Percentiles rank a stretch among this genome's conserved stretches.
These are phyloP conservation scores for Kwoniella sp. DNA, from an alignment of 768 basidiomycete species.

Conservation along the genomic window DNA sequence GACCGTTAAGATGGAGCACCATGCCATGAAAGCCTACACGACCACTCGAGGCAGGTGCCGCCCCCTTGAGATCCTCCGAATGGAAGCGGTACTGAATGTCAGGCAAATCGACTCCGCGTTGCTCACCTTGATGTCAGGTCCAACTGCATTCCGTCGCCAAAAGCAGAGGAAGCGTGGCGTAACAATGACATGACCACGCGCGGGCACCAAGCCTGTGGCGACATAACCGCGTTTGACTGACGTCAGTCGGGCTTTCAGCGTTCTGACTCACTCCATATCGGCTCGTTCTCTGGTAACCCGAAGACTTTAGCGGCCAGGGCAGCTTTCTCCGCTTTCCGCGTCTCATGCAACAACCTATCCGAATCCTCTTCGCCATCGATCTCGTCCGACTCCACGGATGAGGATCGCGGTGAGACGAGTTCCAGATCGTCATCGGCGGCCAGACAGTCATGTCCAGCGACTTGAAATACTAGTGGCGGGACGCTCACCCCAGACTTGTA, in stretches of 20 bases:
- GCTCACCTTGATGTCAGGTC: constrained; percentile 45
- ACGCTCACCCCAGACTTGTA: constrained; percentile 21
- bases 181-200: constrained; percentile 47
- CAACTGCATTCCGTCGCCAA: constrained; percentile 38
- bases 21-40: constrained; percentile 50
- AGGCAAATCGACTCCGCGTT: background rate
- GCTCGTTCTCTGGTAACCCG: constrained; percentile 36
- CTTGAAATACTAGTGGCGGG: constrained; percentile 31
- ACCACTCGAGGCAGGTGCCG: constrained; percentile 48
- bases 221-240: constrained; percentile 48
- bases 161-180: constrained; percentile 44
- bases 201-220: constrained; percentile 33
- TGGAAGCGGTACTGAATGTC: constrained; percentile 52
- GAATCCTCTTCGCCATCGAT: constrained; percentile 17
- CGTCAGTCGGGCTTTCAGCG: constrained; percentile 1
- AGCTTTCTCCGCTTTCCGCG: constrained; percentile 31
- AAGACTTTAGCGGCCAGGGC: constrained; percentile 38
- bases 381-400: constrained; percentile 4
- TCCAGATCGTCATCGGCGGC: constrained; percentile 31
- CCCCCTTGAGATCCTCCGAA: constrained; percentile 52
- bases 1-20: constrained; percentile 55
- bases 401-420: background rate
- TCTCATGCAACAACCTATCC: constrained; percentile 2
- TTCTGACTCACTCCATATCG: constrained; percentile 39
- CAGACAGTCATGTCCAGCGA: constrained; percentile 37